Percentiles rank a stretch among this genome's conserved stretches.
Conservation (phyloP, 306 rosid genomes). For the Quercus glauca region DNA sequence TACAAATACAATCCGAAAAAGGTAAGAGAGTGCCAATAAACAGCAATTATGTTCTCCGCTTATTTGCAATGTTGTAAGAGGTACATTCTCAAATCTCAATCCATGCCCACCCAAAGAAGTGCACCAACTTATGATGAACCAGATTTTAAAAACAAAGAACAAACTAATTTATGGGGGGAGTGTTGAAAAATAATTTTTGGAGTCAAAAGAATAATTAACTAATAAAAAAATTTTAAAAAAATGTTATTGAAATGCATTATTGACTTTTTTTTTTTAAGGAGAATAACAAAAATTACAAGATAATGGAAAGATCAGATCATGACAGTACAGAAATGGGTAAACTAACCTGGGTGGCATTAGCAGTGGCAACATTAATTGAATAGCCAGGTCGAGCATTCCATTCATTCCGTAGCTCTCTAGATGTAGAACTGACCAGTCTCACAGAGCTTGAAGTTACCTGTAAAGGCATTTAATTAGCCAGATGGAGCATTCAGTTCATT, state of each 20-base stretch:
- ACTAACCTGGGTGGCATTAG: constrained; percentile 90
- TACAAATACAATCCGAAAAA: background rate
- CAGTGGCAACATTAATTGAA: constrained; percentile 93
- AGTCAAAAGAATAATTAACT: background rate
- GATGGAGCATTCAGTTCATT: too few relatives aligned
- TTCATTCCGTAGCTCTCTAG: constrained; percentile 72
- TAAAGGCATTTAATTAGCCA: constrained; percentile 22
- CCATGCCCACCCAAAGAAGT: background rate
- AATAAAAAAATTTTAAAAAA: background rate
- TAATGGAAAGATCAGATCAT: background rate
- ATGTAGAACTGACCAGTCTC: constrained; percentile 78
- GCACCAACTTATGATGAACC: background rate
- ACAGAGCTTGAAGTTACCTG: constrained; percentile 87
- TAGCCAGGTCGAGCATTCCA: constrained; percentile 83
- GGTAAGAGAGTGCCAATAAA: background rate
- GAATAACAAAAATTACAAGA: background rate
- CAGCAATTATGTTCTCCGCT: background rate
- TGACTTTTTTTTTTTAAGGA: background rate
- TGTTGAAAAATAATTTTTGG: too few relatives aligned
- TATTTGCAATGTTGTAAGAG: background rate
- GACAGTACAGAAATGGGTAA: background rate
- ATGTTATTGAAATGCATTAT: background rate
- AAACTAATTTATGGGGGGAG: too few relatives aligned
- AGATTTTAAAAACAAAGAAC: too few relatives aligned
- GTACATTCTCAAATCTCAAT: background rate